These are phyloP conservation scores for Goffeauzyma gilvescens DNA, from an alignment of 768 basidiomycete genomes.

Conservation along the genomic window DNA sequence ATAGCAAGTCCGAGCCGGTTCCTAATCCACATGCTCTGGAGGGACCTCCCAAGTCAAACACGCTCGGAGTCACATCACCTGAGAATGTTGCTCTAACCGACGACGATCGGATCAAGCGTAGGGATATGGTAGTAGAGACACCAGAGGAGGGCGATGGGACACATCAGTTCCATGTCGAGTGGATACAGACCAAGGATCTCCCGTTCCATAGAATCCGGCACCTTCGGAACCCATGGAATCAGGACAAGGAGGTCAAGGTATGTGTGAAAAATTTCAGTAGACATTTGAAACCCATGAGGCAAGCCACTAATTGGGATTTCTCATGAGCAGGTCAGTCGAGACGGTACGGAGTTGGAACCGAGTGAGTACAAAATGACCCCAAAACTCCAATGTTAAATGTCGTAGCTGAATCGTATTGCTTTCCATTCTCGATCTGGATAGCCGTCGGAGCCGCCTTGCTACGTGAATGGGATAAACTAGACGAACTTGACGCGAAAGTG, in stretches of 20 bases:
- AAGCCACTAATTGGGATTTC: neutral
- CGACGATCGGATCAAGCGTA: constrained; percentile 23
- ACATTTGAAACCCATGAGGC: constrained; percentile 45
- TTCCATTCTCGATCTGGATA: too few relatives aligned
- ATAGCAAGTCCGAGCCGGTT: neutral
- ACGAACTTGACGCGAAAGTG: too few relatives aligned
- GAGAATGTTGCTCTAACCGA: constrained; percentile 6
- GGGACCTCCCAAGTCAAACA: neutral
- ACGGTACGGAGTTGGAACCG: constrained; percentile 85
- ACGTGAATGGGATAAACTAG: too few relatives aligned
- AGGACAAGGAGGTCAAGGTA: constrained; percentile 40
- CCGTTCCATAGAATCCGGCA: constrained; percentile 61
- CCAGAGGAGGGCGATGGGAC: constrained; percentile 13
- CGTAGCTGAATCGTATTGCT: too few relatives aligned
- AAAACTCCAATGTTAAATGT: too few relatives aligned
- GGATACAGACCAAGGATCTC: constrained; percentile 52
- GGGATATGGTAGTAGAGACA: constrained; percentile 22
- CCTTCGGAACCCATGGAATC: constrained; percentile 82
- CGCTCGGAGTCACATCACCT: too few relatives aligned
- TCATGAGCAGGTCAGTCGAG: constrained; percentile 38
- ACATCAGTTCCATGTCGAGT: constrained; percentile 60
- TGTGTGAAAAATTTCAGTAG: constrained; percentile 8
- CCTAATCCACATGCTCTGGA: neutral
- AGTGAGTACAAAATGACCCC: constrained; percentile 26
- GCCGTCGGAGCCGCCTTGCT: too few relatives aligned